A percentile compares a stretch with the other conserved stretches of the same genome.
phyloP scores from a whole-genome alignment of 352 stramenopile genomes.

The Pythium aristosporum region DNA sequence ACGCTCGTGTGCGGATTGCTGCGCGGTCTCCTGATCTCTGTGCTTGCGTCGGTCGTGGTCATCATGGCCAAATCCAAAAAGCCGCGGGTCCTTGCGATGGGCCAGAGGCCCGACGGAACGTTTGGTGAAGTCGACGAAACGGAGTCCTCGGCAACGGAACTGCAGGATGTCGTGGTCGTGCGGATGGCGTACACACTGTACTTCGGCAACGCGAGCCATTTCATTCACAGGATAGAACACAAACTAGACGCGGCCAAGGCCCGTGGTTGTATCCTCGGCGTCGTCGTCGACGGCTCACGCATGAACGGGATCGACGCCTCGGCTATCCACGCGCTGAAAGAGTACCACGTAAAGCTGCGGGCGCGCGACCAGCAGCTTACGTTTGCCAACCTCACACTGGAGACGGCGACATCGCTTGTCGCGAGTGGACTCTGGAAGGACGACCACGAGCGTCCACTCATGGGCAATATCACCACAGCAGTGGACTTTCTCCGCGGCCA shows the following conservation, averaged over 20 bases:
- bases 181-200: conserved; percentile 68
- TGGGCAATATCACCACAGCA: conserved; percentile 1
- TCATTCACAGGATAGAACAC: conserved; percentile 53
- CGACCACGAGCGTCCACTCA: conserved; percentile 5
- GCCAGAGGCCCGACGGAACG: conserved; percentile 34
- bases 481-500: neutral
- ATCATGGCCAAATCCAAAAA: conserved; percentile 70
- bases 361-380: conserved; percentile 25
- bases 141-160: conserved; percentile 10
- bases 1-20: conserved; percentile 54
- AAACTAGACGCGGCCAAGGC: conserved; percentile 37
- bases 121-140: conserved; percentile 36
- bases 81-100: conserved; percentile 43
- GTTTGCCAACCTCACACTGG: conserved; percentile 28
- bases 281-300: conserved; percentile 34
- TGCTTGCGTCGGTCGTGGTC: conserved; percentile 55
- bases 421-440: conserved; percentile 24
- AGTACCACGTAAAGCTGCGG: conserved; percentile 28
- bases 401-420: conserved; percentile 25
- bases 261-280: conserved; percentile 26
- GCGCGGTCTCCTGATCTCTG: conserved; percentile 45
- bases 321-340: conserved; percentile 26
- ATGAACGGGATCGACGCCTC: conserved; percentile 34
- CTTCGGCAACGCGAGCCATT: conserved; percentile 69
- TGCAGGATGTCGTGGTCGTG: conserved; percentile 53